Evolutionary conservation across 2,329 filamentous ascomycete species (phyloP).

Genomic region (Talaromyces pinophilus): DNA sequence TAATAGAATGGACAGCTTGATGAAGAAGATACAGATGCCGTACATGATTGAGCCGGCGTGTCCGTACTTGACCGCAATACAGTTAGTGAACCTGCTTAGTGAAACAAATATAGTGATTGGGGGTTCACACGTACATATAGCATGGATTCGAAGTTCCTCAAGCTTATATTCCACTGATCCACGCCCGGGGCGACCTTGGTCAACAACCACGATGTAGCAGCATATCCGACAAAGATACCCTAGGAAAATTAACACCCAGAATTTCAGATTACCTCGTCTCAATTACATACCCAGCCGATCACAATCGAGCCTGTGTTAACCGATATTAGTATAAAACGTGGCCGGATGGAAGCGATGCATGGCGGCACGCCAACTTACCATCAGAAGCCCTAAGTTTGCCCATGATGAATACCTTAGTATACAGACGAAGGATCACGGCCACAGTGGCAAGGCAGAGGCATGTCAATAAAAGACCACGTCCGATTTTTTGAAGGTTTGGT

Average conservation of each 20-base stretch:
- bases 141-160: not conserved
- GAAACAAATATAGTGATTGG: not conserved
- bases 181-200: not conserved
- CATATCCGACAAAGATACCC: not conserved
- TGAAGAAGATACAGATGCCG: constrained; percentile 2
- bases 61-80: not conserved
- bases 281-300: not conserved
- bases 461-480: not conserved
- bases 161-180: not conserved
- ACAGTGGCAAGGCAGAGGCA: not conserved
- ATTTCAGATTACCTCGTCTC: not conserved
- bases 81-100: not conserved
- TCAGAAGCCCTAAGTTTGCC: not conserved
- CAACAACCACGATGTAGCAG: not conserved
- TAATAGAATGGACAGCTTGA: constrained; percentile 1
- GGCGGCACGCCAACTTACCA: not conserved
- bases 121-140: not conserved
- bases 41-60: constrained; percentile 1
- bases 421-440: not conserved
- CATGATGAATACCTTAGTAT: not conserved
- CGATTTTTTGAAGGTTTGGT: not conserved
- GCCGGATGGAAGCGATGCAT: not conserved
- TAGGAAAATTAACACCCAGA: not conserved
- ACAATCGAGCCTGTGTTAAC: not conserved
- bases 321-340: not conserved